A percentile compares a stretch with the other conserved stretches of the same genome.
These are phyloP conservation scores for Phaffia tasmanica DNA, from an alignment of 768 basidiomycete genomes.

Conservation along the genomic window DNA sequence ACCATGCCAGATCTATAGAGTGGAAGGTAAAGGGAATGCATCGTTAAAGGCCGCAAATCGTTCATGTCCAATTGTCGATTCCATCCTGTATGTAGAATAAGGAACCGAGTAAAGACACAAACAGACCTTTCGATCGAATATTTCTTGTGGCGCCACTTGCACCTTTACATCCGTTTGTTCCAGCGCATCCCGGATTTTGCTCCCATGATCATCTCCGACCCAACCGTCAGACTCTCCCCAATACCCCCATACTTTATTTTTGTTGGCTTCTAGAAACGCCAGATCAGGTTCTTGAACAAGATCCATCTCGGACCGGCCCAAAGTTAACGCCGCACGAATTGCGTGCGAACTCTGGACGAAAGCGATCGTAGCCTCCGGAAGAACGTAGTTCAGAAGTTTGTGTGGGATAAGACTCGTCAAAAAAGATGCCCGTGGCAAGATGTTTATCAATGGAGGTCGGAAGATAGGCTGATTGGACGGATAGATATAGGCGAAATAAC, in stretches of 20 bases:
- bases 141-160: neutral
- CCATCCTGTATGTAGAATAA: neutral
- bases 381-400: neutral
- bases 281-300: constrained; percentile 2
- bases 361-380: constrained; percentile 1
- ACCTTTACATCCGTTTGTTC: neutral
- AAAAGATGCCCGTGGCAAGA: neutral
- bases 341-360: constrained; percentile 6
- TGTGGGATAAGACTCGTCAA: neutral
- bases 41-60: neutral
- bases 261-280: neutral
- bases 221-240: constrained; percentile 4
- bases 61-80: no score
- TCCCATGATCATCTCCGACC: constrained; percentile 1
- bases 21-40: neutral
- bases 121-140: neutral
- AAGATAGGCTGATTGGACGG: constrained; percentile 7
- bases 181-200: neutral
- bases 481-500: no score
- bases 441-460: neutral
- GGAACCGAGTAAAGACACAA: neutral
- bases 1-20: constrained; percentile 5
- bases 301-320: constrained; percentile 11
- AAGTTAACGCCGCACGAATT: neutral
- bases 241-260: neutral